Percentiles rank a stretch among this genome's conserved stretches.
Evolutionary conservation across 345 rosid genomes (phyloP).

Genomic region (Dovyalis caffra): DNA sequence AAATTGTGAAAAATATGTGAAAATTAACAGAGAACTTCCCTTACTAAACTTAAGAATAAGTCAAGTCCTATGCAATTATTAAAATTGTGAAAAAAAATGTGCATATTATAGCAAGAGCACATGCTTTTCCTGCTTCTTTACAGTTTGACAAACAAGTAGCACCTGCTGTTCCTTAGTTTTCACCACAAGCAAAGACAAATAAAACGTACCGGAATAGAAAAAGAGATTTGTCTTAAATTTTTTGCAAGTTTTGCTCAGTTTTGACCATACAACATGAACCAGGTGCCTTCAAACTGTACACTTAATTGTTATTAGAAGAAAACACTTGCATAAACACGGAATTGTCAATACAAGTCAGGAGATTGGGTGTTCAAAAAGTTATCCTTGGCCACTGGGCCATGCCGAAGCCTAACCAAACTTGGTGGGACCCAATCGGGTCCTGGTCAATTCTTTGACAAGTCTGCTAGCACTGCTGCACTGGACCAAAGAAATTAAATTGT

Average conservation of each 20-base stretch:
- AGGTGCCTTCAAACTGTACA: too few species aligned
- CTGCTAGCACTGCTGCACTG: too few species aligned
- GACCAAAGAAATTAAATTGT: too few species aligned
- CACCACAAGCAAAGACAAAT: neutral
- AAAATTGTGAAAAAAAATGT: neutral
- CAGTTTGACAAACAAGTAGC: neutral
- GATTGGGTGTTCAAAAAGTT: neutral
- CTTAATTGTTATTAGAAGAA: neutral
- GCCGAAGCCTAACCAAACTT: too few species aligned
- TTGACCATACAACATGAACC: too few species aligned
- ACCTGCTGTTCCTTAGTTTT: neutral
- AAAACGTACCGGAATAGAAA: neutral
- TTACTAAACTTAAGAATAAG: too few species aligned
- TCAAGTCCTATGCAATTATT: too few species aligned
- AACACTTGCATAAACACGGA: neutral
- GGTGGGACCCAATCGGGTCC: too few species aligned
- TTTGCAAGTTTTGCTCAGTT: neutral
- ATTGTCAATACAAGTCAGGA: neutral
- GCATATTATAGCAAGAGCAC: neutral
- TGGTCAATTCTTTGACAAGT: too few species aligned
- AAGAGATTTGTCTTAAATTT: neutral
- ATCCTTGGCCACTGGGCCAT: too few species aligned
- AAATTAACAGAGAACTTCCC: too few species aligned
- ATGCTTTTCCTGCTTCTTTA: neutral
- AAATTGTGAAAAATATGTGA: too few species aligned